A percentile compares a stretch with the other conserved stretches of the same genome.
These are phyloP conservation scores for Aethionema arabicum DNA, from an alignment of 345 rosid genomes.

Conservation along the genomic window DNA sequence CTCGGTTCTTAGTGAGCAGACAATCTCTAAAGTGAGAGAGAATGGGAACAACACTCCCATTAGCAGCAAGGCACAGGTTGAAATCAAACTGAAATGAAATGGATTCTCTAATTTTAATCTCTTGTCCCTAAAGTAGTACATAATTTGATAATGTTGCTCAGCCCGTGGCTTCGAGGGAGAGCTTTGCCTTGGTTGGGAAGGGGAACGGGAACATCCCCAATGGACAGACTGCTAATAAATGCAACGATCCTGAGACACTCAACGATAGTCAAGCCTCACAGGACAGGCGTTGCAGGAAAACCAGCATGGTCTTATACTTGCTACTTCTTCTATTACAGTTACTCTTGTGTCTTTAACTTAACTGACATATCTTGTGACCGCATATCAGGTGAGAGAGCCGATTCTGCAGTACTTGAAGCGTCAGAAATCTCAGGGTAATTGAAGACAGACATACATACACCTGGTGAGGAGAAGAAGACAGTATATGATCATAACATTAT, in stretches of 20 bases:
- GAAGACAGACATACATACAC: slow-evolving; percentile 28
- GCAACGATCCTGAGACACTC: slow-evolving; percentile 44
- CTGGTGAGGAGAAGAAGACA: not conserved
- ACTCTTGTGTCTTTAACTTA: not conserved
- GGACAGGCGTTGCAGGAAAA: slow-evolving; percentile 65
- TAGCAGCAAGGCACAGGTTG: slow-evolving; percentile 73
- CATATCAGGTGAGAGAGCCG: slow-evolving; percentile 84
- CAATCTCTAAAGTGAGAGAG: slow-evolving; percentile 50
- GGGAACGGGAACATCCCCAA: slow-evolving; percentile 44
- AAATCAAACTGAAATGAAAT: not conserved
- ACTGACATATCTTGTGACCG: slow-evolving; percentile 2
- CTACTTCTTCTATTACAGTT: not conserved
- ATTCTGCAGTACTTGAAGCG: slow-evolving; percentile 75
- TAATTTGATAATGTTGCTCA: slow-evolving; percentile 33
- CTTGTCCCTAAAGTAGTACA: not conserved
- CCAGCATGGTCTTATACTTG: slow-evolving; percentile 61
- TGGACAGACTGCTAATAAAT: slow-evolving; percentile 35
- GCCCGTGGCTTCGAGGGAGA: slow-evolving; percentile 88
- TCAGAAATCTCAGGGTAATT: slow-evolving; percentile 63
- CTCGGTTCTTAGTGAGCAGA: slow-evolving; percentile 62
- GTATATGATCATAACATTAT: slow-evolving; percentile 4
- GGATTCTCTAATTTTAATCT: slow-evolving; percentile 2
- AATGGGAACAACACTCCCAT: slow-evolving; percentile 60
- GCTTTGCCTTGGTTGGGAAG: slow-evolving; percentile 41
- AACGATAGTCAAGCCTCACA: slow-evolving; percentile 57